Base-by-base conservation (phyloP, 1,139 yeast species). In the Hanseniaspora uvarum region DNA sequence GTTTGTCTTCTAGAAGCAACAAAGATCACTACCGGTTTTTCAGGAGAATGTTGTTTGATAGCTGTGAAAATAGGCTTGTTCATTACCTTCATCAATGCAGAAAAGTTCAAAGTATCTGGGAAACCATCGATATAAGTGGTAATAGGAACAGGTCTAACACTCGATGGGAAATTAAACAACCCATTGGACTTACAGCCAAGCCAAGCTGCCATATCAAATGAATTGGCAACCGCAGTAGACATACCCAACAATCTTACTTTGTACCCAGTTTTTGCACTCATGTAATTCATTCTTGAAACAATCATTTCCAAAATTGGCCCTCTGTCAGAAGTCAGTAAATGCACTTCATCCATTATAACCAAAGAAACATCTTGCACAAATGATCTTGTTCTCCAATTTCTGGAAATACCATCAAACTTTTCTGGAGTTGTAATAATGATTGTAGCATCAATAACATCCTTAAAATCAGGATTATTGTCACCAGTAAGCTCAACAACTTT, bases 161-260 rank as follows among this genome's bases (percentile, higher is more conserved):
- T 86, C 58, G 83, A 87, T 1, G 98, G 95, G 67, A 92, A 94
- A 65, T 94, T 94, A 68, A 84, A 94, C 53, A 94, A 70, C 0
- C 97, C 98, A 39, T 64, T 60, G 58, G 83, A 84, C 59, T 80
- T 79, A 6, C 89, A 95, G 18, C 95, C 94, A 23, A 94, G 72
- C 99, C 99, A 94, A 14, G 94, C 86, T 0, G 96, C 98, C 94
- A 94, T 83, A 68, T 94, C 99, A 65, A 86, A 81, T 0, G 98
- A 97, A 70, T 94, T 94, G 0, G 97, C 87, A 23, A 94, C 97
- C 3, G 98, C 97, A 3, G 98, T 92, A 1, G 97, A 88, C 84
- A 94, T 80, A 30, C 99, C 99, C 48, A 94, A 69, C 44, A 94
- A 70, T 57, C 99, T 71, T 21, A 89, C 81, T 0, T 89, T 89